Conservation (phyloP, 805 yeast species). For the Nakazawaea holstii region DNA sequence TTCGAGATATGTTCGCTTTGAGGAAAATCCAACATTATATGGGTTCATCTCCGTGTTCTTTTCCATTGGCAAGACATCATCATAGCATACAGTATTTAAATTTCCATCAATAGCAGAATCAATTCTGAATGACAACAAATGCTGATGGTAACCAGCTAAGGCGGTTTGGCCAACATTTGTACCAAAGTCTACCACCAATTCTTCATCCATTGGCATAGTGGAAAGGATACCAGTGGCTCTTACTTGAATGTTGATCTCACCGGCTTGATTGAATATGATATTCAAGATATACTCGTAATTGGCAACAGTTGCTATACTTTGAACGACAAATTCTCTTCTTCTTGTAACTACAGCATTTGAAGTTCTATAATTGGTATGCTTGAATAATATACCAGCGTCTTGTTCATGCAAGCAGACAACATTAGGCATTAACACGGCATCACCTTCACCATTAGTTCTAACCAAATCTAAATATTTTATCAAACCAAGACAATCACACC, state of each 20-base stretch:
- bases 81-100: constrained; percentile 65
- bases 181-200: constrained; percentile 59
- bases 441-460: constrained; percentile 53
- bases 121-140: constrained; percentile 70
- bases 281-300: constrained; percentile 78
- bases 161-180: constrained; percentile 76
- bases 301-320: constrained; percentile 79
- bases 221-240: constrained; percentile 86
- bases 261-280: constrained; percentile 70
- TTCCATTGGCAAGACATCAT: constrained; percentile 62
- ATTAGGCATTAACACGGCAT: constrained; percentile 56
- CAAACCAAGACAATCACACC: constrained; percentile 80
- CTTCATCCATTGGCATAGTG: constrained; percentile 76
- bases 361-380: constrained; percentile 78
- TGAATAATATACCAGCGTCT: constrained; percentile 70
- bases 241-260: constrained; percentile 70
- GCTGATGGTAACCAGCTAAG: constrained; percentile 83
- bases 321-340: constrained; percentile 73
- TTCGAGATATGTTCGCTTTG: constrained; percentile 60
- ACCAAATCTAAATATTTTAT: constrained; percentile 67
- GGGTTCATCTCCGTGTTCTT: constrained; percentile 51
- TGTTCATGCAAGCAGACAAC: constrained; percentile 80
- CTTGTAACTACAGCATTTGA: constrained; percentile 65
- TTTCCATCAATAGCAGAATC: constrained; percentile 84
- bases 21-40: constrained; percentile 63